phyloP scores from a whole-genome alignment of 2,329 filamentous ascomycete genomes.

The Ceratocystis cacaofunesta region DNA sequence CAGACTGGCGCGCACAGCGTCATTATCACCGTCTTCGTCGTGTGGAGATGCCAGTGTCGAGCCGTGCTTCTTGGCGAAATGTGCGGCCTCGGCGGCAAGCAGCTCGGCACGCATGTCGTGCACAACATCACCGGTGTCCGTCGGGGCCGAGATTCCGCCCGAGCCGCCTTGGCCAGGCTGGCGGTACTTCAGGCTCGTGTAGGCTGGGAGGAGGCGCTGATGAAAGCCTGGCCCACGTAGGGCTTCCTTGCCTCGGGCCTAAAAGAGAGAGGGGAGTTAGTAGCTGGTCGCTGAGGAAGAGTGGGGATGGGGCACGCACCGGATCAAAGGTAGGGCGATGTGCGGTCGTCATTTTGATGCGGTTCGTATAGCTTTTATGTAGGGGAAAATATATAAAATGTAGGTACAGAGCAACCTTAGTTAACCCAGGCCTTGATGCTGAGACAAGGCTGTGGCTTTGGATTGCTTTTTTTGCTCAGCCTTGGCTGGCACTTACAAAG shows the following conservation, averaged over 20 bases:
- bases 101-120: conserved; percentile 85
- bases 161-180: conserved; percentile 77
- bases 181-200: conserved; percentile 83
- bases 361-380: neutral
- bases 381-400: neutral
- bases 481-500: conserved; percentile 19
- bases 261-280: conserved; percentile 7
- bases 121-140: conserved; percentile 37
- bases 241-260: conserved; percentile 90
- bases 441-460: neutral
- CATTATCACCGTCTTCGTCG: conserved; percentile 37
- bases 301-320: conserved; percentile 33
- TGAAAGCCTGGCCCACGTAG: conserved; percentile 89
- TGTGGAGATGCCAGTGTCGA: conserved; percentile 31
- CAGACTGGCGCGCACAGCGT: conserved; percentile 23
- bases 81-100: conserved; percentile 70
- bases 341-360: conserved; percentile 43
- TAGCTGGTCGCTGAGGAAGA: conserved; percentile 15
- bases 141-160: conserved; percentile 26
- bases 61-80: conserved; percentile 74
- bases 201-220: conserved; percentile 82
- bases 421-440: neutral
- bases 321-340: conserved; percentile 93
- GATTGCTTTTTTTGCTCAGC: neutral
- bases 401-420: neutral